Percentiles rank a stretch among this genome's conserved stretches.
Evolutionary conservation across 2,329 filamentous ascomycete species (phyloP).

Genomic region (Penicillium sp.): DNA sequence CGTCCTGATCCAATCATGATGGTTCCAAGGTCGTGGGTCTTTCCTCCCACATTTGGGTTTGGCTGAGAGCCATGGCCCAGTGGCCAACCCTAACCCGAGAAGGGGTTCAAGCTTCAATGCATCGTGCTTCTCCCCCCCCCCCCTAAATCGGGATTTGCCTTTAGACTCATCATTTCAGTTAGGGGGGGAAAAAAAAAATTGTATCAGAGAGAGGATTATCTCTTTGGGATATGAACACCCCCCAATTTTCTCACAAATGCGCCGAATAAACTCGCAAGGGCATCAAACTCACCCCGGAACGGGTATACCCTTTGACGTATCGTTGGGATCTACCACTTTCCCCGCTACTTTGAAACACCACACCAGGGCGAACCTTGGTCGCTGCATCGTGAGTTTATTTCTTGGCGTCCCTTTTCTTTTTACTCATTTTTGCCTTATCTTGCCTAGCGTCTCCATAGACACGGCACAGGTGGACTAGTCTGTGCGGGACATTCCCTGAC

Average conservation of each 20-base stretch:
- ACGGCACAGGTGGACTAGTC: slow-evolving; percentile 22
- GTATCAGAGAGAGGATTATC: too few species aligned
- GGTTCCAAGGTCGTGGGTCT: slow-evolving; percentile 9
- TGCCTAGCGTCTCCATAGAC: slow-evolving; percentile 13
- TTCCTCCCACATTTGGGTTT: slow-evolving; percentile 18
- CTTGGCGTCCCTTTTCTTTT: slow-evolving; percentile 27
- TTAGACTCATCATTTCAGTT: not conserved
- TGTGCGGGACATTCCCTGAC: slow-evolving; percentile 22
- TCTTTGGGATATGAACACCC: not conserved
- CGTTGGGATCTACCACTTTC: slow-evolving; percentile 27
- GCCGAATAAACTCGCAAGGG: not conserved
- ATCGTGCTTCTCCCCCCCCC: not conserved
- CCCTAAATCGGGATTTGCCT: not conserved
- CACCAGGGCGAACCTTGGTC: slow-evolving; percentile 32
- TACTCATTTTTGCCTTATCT: slow-evolving; percentile 5
- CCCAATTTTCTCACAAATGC: not conserved
- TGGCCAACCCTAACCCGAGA: slow-evolving; percentile 6
- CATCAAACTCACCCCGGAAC: slow-evolving; percentile 10
- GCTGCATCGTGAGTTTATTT: slow-evolving; percentile 28
- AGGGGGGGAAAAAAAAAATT: not conserved
- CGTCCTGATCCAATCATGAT: slow-evolving; percentile 7
- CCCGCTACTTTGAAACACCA: slow-evolving; percentile 36
- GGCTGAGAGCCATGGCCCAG: slow-evolving; percentile 6
- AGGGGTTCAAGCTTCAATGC: slow-evolving; percentile 12
- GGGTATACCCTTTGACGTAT: slow-evolving; percentile 36